Conservation (phyloP, 2,329 filamentous ascomycete genomes). For the Fusarium sp. region DNA sequence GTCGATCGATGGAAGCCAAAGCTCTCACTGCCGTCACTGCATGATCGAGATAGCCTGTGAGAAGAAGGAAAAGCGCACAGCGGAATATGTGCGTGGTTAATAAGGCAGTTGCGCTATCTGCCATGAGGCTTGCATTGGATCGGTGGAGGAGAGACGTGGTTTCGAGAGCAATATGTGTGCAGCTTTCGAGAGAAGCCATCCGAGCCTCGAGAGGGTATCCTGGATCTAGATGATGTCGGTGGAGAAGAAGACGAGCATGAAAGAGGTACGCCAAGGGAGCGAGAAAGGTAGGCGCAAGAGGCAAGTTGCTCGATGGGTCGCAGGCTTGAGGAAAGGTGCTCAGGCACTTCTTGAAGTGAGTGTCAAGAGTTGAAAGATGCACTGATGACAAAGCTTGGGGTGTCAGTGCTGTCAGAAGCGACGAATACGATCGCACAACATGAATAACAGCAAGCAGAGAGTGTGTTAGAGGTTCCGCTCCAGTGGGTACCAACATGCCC, state of each 20-base stretch:
- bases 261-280: conserved; percentile 82
- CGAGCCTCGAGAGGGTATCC: conserved; percentile 74
- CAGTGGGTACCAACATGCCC: conserved; percentile 64
- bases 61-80: conserved; percentile 81
- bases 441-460: conserved; percentile 84
- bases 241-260: conserved; percentile 84
- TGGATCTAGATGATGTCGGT: conserved; percentile 88
- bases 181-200: conserved; percentile 79
- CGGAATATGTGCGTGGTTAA: conserved; percentile 89
- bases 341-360: conserved; percentile 81
- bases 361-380: conserved; percentile 82
- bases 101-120: conserved; percentile 76
- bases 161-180: conserved; percentile 78
- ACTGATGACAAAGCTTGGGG: conserved; percentile 73
- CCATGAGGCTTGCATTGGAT: conserved; percentile 65
- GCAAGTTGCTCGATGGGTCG: conserved; percentile 72
- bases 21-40: conserved; percentile 80
- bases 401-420: conserved; percentile 76
- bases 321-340: conserved; percentile 80
- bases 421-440: conserved; percentile 80
- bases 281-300: conserved; percentile 79
- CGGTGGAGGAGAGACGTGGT: conserved; percentile 82
- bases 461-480: conserved; percentile 69
- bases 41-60: conserved; percentile 77
- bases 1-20: conserved; percentile 75